A percentile compares a stretch with the other conserved stretches of the same genome.
phyloP scores from a whole-genome alignment of 495 filamentous ascomycete species.

The Oidiodendron maius region DNA sequence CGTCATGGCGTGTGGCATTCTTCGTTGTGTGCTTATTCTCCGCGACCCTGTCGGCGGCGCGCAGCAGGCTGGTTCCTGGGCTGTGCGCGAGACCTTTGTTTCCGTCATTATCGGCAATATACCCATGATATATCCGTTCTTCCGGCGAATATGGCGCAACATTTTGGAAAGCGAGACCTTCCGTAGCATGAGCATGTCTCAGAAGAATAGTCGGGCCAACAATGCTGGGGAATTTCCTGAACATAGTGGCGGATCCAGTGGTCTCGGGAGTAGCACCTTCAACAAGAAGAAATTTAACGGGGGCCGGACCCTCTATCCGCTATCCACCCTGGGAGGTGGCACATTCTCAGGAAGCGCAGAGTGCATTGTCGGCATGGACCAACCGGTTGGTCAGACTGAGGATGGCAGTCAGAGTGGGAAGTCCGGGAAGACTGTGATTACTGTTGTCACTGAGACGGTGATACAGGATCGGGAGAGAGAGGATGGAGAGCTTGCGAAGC shows the following conservation, averaged over 20 bases:
- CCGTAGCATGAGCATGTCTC: too few species aligned
- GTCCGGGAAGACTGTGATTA: too few species aligned
- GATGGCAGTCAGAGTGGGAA: too few species aligned
- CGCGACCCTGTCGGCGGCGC: constrained; percentile 32
- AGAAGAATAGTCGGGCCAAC: too few species aligned
- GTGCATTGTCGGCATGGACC: too few species aligned
- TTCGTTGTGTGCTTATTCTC: constrained; percentile 53
- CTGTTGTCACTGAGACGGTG: too few species aligned
- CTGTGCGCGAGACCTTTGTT: constrained; percentile 58
- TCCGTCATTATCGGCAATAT: constrained; percentile 53
- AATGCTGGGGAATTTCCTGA: neutral
- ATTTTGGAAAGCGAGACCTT: too few species aligned
- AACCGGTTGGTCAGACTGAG: too few species aligned
- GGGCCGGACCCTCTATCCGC: constrained; percentile 2
- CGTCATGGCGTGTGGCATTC: constrained; percentile 52
- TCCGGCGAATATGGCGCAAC: constrained; percentile 14
- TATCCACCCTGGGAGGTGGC: constrained; percentile 1
- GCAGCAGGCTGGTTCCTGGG: constrained; percentile 52
- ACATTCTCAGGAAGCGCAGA: too few species aligned
- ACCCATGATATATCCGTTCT: constrained; percentile 53
- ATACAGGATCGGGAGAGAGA: too few species aligned
- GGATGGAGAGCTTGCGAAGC: too few species aligned
- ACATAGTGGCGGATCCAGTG: neutral
- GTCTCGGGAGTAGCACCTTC: neutral
- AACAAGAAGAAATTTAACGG: constrained; percentile 1